These are phyloP conservation scores for Acrocalymma vagum DNA, from an alignment of 2,329 filamentous ascomycete genomes.

Conservation along the genomic window DNA sequence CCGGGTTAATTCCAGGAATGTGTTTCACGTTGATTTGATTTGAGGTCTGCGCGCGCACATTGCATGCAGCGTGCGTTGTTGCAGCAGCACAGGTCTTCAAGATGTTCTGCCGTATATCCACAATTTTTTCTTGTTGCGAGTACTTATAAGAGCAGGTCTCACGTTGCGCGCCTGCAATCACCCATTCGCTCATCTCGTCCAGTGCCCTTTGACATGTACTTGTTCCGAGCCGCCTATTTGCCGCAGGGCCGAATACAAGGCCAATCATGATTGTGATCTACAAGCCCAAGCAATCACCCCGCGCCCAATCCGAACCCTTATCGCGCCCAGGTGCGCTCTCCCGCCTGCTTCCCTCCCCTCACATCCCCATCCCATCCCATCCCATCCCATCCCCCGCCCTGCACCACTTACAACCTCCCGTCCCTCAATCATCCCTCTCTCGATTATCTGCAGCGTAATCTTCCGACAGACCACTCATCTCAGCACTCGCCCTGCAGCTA, in stretches of 20 bases:
- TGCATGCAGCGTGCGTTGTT: neutral
- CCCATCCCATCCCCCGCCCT: too few species aligned
- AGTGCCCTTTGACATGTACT: conserved; percentile 16
- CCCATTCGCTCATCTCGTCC: conserved; percentile 28
- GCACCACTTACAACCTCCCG: conserved; percentile 8
- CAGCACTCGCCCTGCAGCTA: conserved; percentile 26
- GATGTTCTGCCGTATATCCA: conserved; percentile 3
- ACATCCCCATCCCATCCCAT: too few species aligned
- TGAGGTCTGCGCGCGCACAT: conserved; percentile 6
- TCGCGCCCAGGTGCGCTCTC: conserved; percentile 37
- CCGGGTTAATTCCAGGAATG: too few species aligned
- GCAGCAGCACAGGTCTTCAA: neutral
- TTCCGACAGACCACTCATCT: conserved; percentile 24
- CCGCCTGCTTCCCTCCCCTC: too few species aligned
- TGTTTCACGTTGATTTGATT: conserved; percentile 1
- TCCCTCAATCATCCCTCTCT: conserved; percentile 15
- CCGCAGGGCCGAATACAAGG: conserved; percentile 25
- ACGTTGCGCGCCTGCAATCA: conserved; percentile 25
- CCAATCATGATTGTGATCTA: conserved; percentile 36
- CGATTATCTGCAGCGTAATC: conserved; percentile 28
- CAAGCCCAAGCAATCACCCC: conserved; percentile 18
- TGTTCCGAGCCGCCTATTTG: conserved; percentile 29
- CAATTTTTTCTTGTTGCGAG: neutral
- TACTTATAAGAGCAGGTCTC: conserved; percentile 12
- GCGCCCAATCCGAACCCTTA: conserved; percentile 34